Conservation (phyloP, 805 yeast species). For the Saturnispora saitoi region DNA sequence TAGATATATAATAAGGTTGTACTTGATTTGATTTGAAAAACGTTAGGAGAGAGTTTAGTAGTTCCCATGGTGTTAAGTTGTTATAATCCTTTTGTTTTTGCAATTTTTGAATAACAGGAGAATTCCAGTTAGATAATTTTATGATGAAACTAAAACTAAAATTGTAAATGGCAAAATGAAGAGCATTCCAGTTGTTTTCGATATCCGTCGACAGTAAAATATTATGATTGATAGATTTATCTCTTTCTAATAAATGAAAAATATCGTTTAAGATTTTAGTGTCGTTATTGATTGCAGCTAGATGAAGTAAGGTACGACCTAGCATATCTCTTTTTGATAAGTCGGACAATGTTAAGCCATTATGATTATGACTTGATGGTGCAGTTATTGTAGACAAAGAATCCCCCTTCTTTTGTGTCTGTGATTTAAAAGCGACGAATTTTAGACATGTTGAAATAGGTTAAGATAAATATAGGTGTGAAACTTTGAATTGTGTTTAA, state of each 20-base stretch:
- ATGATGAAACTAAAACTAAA: slow-evolving; percentile 50
- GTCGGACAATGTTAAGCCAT: slow-evolving; percentile 30
- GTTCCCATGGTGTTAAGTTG: slow-evolving; percentile 65
- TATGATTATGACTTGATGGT: neutral
- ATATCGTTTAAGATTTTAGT: slow-evolving; percentile 38
- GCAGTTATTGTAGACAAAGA: neutral
- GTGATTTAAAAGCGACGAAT: slow-evolving; percentile 12
- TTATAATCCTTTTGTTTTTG: slow-evolving; percentile 58
- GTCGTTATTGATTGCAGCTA: slow-evolving; percentile 43
- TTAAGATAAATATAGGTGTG: neutral
- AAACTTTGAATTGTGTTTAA: neutral
- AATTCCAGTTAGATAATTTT: slow-evolving; percentile 25
- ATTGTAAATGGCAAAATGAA: slow-evolving; percentile 59
- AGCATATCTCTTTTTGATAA: slow-evolving; percentile 51
- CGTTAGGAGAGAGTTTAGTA: slow-evolving; percentile 30
- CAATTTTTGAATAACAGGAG: slow-evolving; percentile 20
- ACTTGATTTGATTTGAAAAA: neutral
- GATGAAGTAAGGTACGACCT: slow-evolving; percentile 57
- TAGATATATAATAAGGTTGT: slow-evolving; percentile 1
- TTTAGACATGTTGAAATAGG: slow-evolving; percentile 10
- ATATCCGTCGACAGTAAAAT: slow-evolving; percentile 45
- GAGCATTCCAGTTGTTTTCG: slow-evolving; percentile 76
- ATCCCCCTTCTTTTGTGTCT: slow-evolving; percentile 11
- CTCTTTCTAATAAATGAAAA: slow-evolving; percentile 24
- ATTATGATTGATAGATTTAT: slow-evolving; percentile 31